Base-by-base conservation (phyloP, 2,329 filamentous ascomycete species). In the Cercospora nicotianae region DNA sequence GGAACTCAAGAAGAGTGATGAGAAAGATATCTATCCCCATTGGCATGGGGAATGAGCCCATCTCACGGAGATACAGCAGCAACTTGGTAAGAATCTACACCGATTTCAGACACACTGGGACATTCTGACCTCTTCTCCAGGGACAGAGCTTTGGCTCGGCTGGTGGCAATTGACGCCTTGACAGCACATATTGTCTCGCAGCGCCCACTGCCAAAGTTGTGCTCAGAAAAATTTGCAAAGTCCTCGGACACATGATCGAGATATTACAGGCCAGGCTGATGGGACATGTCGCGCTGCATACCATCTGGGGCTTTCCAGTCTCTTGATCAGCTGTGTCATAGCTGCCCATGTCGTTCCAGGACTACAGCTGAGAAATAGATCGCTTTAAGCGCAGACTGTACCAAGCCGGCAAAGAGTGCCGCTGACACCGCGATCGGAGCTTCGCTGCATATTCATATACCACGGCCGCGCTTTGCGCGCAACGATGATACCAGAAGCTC, bases 11-110 rank as follows among this genome's bases (percentile, higher is more conserved):
- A 51, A 78, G 77, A 26, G 69, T 80, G 7, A 74, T 78, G 64
- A 77, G 81, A 65, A 77, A 76, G 57, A 80, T 79, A 3, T 82
- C 80, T 1, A 79, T 82, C 31, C 82, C 82, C 0, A 77, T 84
- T 36, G 82, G 82, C 1, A 82, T 83, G 80, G 81, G 81, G 4
- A 39, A 28, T 12, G 70, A 59, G 12, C 81, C 81, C 0, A 82
- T 84, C 57, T 76, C 80, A 57, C 74, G 82, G 59, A 70, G 81
- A 26, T 78, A 80, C 64, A 83, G 81, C 67, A 82, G 81, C 31
- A 84, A 83, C 68, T 67, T 84, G 30, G 82, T 58, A 58, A 58
- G 55, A 12, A 5, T 53, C 48, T 31, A 13, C 28, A 33, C 16
- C 18, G 4, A 31, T 36, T 1, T 31, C 3, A 12, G 30, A 28